Percentiles rank a stretch among this genome's conserved stretches.
These are phyloP conservation scores for Maudiozyma serrabonitensis DNA, from an alignment of 805 yeast genomes.

Conservation along the genomic window DNA sequence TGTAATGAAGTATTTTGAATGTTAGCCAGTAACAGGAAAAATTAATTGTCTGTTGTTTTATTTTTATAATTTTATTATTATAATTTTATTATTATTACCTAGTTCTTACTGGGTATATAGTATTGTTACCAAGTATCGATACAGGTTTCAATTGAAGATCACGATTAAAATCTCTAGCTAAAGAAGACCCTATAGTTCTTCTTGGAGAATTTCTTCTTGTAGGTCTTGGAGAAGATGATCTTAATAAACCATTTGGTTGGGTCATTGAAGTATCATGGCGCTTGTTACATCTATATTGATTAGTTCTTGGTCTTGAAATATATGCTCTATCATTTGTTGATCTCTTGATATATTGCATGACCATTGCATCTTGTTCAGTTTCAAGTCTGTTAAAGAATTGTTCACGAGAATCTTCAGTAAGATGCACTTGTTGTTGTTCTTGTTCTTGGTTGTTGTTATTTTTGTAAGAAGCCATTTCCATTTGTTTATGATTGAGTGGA, in stretches of 20 bases:
- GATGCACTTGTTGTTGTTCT: neutral
- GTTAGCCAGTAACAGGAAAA: too few species aligned
- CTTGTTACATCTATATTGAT: neutral
- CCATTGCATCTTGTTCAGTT: neutral
- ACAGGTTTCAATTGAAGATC: neutral
- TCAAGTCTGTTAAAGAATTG: neutral
- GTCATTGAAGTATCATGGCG: neutral
- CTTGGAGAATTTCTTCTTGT: neutral
- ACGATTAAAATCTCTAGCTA: neutral
- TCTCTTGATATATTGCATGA: neutral
- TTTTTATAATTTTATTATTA: too few species aligned
- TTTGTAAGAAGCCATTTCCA: too few species aligned
- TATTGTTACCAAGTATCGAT: neutral
- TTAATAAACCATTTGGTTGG: neutral
- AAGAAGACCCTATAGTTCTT: neutral
- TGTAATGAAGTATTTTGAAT: too few species aligned
- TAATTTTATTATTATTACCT: too few species aligned
- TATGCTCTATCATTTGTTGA: neutral
- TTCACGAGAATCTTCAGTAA: neutral
- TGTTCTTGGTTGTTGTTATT: too few species aligned
- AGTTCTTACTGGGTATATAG: neutral
- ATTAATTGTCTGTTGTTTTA: too few species aligned
- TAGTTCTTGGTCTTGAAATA: neutral
- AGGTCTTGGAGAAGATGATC: neutral
- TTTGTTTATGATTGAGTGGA: too few species aligned